These are phyloP conservation scores for Andalucia godoyi DNA, from an alignment of 78 protist species.

Conservation along the genomic window DNA sequence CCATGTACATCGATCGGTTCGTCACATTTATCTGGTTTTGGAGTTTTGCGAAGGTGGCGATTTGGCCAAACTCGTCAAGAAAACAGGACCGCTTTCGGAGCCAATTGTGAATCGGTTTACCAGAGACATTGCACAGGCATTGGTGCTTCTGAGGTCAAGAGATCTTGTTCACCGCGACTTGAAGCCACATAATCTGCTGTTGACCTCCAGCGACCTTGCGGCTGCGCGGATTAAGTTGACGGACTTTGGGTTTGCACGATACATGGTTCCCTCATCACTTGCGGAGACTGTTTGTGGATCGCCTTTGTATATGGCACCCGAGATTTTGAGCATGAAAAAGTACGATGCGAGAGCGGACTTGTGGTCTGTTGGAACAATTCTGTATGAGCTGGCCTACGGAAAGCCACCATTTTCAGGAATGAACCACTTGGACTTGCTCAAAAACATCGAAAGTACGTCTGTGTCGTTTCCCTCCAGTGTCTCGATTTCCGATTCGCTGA, in stretches of 20 bases:
- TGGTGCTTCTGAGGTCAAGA: conserved; percentile 8
- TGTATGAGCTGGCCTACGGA: too few species aligned
- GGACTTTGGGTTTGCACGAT: conserved; percentile 55
- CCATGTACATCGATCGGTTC: conserved; percentile 18
- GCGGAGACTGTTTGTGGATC: conserved; percentile 30
- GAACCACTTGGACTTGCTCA: too few species aligned
- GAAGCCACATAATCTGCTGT: conserved; percentile 57
- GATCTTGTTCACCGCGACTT: conserved; percentile 55
- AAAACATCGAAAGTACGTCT: too few species aligned
- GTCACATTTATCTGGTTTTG: conserved; percentile 37
- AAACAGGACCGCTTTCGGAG: conserved; percentile 17
- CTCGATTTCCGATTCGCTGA: too few species aligned
- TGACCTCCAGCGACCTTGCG: conserved; percentile 11
- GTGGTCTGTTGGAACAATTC: conserved; percentile 8
- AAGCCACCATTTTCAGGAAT: too few species aligned
- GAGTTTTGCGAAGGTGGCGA: conserved; percentile 63
- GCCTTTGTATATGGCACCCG: conserved; percentile 42
- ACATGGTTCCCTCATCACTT: neutral
- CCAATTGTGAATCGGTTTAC: conserved; percentile 23
- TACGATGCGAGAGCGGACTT: conserved; percentile 18
- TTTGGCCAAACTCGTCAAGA: conserved; percentile 28
- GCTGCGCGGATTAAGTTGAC: conserved; percentile 40
- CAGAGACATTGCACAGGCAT: conserved; percentile 34
- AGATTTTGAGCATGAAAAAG: neutral
- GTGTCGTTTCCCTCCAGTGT: too few species aligned